Conservation (phyloP, 2,329 filamentous ascomycete genomes). For the Tolypocladium cylindrosporum region DNA sequence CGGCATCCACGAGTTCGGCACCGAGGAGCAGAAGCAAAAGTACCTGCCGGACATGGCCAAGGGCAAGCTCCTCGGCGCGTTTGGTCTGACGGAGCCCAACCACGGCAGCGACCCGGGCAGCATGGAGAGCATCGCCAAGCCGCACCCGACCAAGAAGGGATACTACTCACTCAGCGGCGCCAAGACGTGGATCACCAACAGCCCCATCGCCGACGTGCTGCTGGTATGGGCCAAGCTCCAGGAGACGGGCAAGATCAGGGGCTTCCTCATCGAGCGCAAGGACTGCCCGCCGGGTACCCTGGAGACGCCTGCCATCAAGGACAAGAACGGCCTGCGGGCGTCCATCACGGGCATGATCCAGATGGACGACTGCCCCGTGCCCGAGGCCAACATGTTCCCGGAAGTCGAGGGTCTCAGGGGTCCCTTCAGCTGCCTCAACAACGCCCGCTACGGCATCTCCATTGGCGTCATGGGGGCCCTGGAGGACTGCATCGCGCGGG, state of each 20-base stretch:
- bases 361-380: slow-evolving; percentile 80
- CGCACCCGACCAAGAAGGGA: slow-evolving; percentile 74
- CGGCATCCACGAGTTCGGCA: slow-evolving; percentile 78
- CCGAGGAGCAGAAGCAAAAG: slow-evolving; percentile 77
- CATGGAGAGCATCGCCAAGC: slow-evolving; percentile 81
- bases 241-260: slow-evolving; percentile 85
- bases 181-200: slow-evolving; percentile 96
- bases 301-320: slow-evolving; percentile 83
- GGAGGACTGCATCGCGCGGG: slow-evolving; percentile 77
- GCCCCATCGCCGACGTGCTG: slow-evolving; percentile 75
- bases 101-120: slow-evolving; percentile 86
- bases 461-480: slow-evolving; percentile 89
- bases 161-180: slow-evolving; percentile 69
- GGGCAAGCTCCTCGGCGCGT: slow-evolving; percentile 73
- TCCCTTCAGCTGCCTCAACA: slow-evolving; percentile 91
- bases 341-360: slow-evolving; percentile 98
- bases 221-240: slow-evolving; percentile 90
- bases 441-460: slow-evolving; percentile 84
- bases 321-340: slow-evolving; percentile 90
- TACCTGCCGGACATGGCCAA: slow-evolving; percentile 74
- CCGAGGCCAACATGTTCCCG: slow-evolving; percentile 88
- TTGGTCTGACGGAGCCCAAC: slow-evolving; percentile 86
- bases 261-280: slow-evolving; percentile 80
- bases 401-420: slow-evolving; percentile 77
- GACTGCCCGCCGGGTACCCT: slow-evolving; percentile 80